phyloP scores from a whole-genome alignment of 805 yeast genomes.

The Isabelozyma gotoi region DNA sequence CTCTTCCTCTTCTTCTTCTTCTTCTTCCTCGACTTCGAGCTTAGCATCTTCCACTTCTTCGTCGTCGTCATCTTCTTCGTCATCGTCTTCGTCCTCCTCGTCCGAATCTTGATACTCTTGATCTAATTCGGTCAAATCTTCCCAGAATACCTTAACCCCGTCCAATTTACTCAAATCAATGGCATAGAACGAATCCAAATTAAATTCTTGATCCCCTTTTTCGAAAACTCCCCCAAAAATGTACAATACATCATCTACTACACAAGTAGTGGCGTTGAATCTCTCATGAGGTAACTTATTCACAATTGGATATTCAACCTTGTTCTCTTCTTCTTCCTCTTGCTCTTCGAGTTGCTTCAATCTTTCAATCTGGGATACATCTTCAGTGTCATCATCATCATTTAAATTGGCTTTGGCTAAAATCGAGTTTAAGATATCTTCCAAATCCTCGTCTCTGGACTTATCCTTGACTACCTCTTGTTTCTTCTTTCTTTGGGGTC shows the following conservation, averaged over 20 bases:
- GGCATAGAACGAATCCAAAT: constrained; percentile 81
- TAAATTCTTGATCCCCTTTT: constrained; percentile 79
- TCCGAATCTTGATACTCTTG: constrained; percentile 59
- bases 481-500: constrained; percentile 58
- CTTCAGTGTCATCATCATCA: constrained; percentile 50
- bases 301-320: constrained; percentile 54
- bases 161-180: constrained; percentile 84
- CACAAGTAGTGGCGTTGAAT: constrained; percentile 83
- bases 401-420: constrained; percentile 70
- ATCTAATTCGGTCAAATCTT: constrained; percentile 63
- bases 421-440: constrained; percentile 73
- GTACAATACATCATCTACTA: constrained; percentile 77
- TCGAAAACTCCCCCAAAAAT: constrained; percentile 93
- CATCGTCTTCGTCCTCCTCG: constrained; percentile 56
- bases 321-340: constrained; percentile 37
- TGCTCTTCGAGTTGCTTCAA: constrained; percentile 37
- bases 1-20: constrained; percentile 66
- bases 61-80: constrained; percentile 56
- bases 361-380: constrained; percentile 34
- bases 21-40: constrained; percentile 43
- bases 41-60: constrained; percentile 49
- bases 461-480: constrained; percentile 40
- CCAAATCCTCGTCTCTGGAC: constrained; percentile 75
- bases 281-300: constrained; percentile 80
- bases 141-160: constrained; percentile 90